Evolutionary conservation across 805 yeast species (phyloP).

Genomic region (Phaffomyces thermotolerans): DNA sequence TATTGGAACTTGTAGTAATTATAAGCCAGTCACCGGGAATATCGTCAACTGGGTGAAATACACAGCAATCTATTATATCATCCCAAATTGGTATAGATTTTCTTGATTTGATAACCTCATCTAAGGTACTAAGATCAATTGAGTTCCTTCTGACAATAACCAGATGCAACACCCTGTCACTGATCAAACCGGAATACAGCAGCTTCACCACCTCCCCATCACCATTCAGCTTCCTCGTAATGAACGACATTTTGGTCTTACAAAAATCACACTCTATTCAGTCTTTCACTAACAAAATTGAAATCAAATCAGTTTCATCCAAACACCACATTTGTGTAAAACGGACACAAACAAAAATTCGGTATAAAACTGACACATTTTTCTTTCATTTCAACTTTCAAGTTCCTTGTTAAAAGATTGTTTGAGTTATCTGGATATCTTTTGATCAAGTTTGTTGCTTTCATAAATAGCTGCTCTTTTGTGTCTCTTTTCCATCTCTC

Average conservation of each 20-base stretch:
- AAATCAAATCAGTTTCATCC: too few species aligned
- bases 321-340: too few species aligned
- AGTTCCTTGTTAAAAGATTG: too few species aligned
- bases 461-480: not conserved
- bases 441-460: not conserved
- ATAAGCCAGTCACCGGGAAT: constrained; percentile 12
- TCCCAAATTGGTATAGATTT: constrained; percentile 11
- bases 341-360: too few species aligned
- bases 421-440: too few species aligned
- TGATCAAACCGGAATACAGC: not conserved
- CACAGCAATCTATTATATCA: constrained; percentile 11
- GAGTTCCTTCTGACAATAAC: constrained; percentile 12
- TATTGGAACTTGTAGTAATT: constrained; percentile 11
- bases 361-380: too few species aligned
- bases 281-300: too few species aligned
- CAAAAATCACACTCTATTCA: too few species aligned
- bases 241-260: constrained; percentile 2
- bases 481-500: not conserved
- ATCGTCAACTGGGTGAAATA: constrained; percentile 6
- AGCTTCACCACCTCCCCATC: constrained; percentile 3
- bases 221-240: constrained; percentile 2
- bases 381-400: too few species aligned
- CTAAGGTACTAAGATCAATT: constrained; percentile 10
- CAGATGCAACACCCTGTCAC: constrained; percentile 5
- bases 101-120: not conserved